Percentiles rank a stretch among this genome's conserved stretches.
Conservation (phyloP, 495 filamentous ascomycete species). For the Hypoxylon intermedium region DNA sequence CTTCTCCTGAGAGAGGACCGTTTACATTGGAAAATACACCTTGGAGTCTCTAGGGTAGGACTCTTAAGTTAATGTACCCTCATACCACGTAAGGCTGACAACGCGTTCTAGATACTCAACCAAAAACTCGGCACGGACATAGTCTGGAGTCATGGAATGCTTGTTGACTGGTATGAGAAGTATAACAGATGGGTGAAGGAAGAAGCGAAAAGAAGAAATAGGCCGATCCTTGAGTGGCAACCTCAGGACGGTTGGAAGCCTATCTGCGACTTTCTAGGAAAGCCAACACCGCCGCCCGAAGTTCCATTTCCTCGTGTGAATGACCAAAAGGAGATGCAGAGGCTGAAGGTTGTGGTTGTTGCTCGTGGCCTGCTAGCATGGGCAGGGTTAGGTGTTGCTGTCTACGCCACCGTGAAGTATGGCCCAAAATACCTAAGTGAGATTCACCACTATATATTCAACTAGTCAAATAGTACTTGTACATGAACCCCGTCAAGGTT, state of each 20-base stretch:
- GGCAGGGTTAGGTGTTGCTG: conserved; percentile 15
- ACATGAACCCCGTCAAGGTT: neutral
- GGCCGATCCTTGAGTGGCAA: conserved; percentile 33
- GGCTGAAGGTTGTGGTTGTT: conserved; percentile 6
- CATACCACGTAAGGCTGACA: neutral
- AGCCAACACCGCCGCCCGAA: conserved; percentile 35
- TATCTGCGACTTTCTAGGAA: conserved; percentile 41
- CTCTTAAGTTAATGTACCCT: neutral
- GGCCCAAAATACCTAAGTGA: neutral
- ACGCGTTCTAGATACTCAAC: neutral
- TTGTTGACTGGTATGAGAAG: conserved; percentile 10
- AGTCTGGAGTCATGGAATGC: neutral
- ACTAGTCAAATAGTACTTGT: no score
- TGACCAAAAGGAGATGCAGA: conserved; percentile 1
- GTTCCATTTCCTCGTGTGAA: conserved; percentile 4
- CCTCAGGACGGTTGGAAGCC: conserved; percentile 38
- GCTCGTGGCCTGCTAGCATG: conserved; percentile 26
- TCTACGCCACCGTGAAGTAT: conserved; percentile 5
- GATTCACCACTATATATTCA: neutral
- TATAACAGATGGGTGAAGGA: conserved; percentile 13
- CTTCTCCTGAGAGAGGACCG: neutral
- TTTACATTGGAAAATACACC: neutral
- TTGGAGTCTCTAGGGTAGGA: neutral
- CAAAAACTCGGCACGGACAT: neutral
- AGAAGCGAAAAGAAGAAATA: conserved; percentile 23